Evolutionary conservation across 2,329 filamentous ascomycete species (phyloP).

Genomic region (Grosmannia serpens): DNA sequence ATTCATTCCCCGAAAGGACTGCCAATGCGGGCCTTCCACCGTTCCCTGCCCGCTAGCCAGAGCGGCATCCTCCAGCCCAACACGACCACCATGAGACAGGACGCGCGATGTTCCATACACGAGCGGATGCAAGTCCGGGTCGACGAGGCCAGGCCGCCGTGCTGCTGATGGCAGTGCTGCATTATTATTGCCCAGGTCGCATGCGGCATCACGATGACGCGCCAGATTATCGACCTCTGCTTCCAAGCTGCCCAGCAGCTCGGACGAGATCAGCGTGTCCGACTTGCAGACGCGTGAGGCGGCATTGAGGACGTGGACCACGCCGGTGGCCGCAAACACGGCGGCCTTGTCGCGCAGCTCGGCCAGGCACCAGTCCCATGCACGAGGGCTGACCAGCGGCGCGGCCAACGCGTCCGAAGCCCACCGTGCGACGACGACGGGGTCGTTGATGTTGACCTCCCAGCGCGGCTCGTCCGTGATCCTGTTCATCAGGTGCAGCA

Average conservation of each 20-base stretch:
- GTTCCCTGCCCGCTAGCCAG: constrained; percentile 13
- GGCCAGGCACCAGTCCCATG: constrained; percentile 20
- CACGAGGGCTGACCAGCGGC: background rate
- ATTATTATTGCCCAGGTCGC: too few relatives aligned
- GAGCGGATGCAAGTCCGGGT: constrained; percentile 47
- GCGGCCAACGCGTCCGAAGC: constrained; percentile 15
- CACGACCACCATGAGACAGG: constrained; percentile 23
- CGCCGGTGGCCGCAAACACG: constrained; percentile 22
- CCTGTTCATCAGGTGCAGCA: constrained; percentile 22
- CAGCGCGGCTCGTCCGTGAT: constrained; percentile 25
- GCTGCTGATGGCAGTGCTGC: too few relatives aligned
- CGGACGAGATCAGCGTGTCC: constrained; percentile 21
- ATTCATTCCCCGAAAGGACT: too few relatives aligned
- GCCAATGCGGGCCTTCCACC: background rate
- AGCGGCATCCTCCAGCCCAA: constrained; percentile 15
- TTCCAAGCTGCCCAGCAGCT: background rate
- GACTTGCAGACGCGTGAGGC: constrained; percentile 35
- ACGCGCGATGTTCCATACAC: constrained; percentile 24
- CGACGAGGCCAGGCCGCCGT: constrained; percentile 26
- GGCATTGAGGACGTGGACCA: constrained; percentile 32
- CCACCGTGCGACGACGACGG: constrained; percentile 21
- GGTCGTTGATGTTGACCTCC: constrained; percentile 21
- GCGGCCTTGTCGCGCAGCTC: constrained; percentile 40
- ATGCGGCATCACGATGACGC: too few relatives aligned
- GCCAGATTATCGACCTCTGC: background rate